Evolutionary conservation across 2,329 filamentous ascomycete species (phyloP).

Genomic region (Colletotrichum simmondsii): DNA sequence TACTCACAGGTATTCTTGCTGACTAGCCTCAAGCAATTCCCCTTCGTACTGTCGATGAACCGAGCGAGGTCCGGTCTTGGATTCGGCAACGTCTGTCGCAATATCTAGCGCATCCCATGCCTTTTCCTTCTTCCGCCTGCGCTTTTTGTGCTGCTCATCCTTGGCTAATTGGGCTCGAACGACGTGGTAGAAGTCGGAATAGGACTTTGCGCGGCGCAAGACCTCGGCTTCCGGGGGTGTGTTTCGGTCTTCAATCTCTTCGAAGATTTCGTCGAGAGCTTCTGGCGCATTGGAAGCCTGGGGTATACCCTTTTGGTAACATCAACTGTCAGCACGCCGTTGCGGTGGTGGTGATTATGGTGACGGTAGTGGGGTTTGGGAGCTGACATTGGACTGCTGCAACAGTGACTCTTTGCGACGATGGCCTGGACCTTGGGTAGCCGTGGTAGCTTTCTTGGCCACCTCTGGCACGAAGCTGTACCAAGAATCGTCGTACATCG

Average conservation of each 20-base stretch:
- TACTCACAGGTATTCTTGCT: constrained; percentile 83
- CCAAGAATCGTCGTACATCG: constrained; percentile 87
- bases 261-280: constrained; percentile 67
- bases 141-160: constrained; percentile 54
- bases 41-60: constrained; percentile 70
- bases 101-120: constrained; percentile 64
- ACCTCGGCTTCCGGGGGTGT: constrained; percentile 75
- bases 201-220: constrained; percentile 77
- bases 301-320: constrained; percentile 62
- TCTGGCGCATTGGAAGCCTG: constrained; percentile 62
- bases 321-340: constrained; percentile 26
- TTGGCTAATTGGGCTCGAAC: constrained; percentile 67
- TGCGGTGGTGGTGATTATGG: constrained; percentile 33
- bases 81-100: constrained; percentile 37
- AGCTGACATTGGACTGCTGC: constrained; percentile 71
- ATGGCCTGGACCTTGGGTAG: constrained; percentile 61
- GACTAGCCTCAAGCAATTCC: constrained; percentile 81
- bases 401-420: constrained; percentile 77
- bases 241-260: constrained; percentile 65
- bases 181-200: constrained; percentile 79
- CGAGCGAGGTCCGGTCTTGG: constrained; percentile 1
- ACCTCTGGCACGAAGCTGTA: constrained; percentile 79
- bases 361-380: background rate
- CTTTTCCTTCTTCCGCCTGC: constrained; percentile 52
- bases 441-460: constrained; percentile 58